Base-by-base conservation (phyloP, 257 asterid genomes). In the Asclepias syriaca region DNA sequence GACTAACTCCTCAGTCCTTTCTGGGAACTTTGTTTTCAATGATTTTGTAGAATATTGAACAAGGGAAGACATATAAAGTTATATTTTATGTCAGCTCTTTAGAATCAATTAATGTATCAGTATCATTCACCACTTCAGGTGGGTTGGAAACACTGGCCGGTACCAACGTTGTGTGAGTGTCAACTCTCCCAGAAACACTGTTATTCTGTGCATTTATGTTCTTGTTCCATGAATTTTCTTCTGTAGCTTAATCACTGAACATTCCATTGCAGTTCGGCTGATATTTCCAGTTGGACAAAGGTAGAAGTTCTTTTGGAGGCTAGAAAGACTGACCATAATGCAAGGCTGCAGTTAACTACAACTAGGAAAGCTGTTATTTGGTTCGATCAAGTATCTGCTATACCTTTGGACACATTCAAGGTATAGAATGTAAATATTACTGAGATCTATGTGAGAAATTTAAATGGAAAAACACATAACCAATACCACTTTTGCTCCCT, bases 321-420 rank as follows among this genome's bases (percentile, higher is more conserved):
- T 66, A 82, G 82, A 48, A 90, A 84, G 75, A 79, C 85, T 59
- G 84, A 91, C 80, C 80, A 87, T 73, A 84, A 85, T 61, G 76
- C 97, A 53, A 89, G 96, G 81, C 89, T 94, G 82, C 95, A 91
- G 71, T 77, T 94, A 77, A 91, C 88, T n/a, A 89, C 97, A 0
- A 79, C 84, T 5, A 81, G 34, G 74, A 87, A 85, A 74, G 93
- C 96, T 70, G 90, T 89, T 72, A 73, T 91, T 76, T 94, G 98
- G 98, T 88, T 91, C 39, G 98, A 94, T 80, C 98, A 94, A 87
- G 96, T 94, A 46, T 94, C 98, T 32, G 80, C 91, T 69, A 91
- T 91, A 96, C 98, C 97, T 75, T 73, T 87, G 64, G 96, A 91
- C 69, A 94, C 98, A 22, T 88, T 84, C 77, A 94, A 91, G 94